Percentiles rank a stretch among this genome's conserved stretches.
Conservation (phyloP, 1,284 basidiomycete species). For the Pseudozyma tsukubaensis region DNA sequence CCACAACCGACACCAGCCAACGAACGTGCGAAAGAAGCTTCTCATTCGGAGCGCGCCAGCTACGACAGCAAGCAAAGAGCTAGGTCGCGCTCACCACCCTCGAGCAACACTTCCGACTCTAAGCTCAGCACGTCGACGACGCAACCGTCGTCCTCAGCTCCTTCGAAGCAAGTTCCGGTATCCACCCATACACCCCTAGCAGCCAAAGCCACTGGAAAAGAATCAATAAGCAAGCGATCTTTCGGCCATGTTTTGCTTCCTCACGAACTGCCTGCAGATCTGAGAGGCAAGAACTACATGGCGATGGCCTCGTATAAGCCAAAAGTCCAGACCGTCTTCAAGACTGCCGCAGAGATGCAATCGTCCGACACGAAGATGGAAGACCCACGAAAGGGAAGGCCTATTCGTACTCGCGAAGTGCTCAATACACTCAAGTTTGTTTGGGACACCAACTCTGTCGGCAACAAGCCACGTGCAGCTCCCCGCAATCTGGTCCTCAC, state of each 20-base stretch:
- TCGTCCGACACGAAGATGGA: slow-evolving; percentile 8
- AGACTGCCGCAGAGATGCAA: slow-evolving; percentile 24
- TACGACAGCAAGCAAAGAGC: slow-evolving; percentile 6
- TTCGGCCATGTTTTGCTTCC: slow-evolving; percentile 50
- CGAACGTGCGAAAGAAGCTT: not conserved
- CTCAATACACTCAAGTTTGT: slow-evolving; percentile 67
- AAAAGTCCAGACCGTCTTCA: not conserved
- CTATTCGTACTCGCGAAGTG: slow-evolving; percentile 5
- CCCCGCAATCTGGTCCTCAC: slow-evolving; percentile 77
- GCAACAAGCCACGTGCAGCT: slow-evolving; percentile 78
- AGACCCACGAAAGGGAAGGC: slow-evolving; percentile 20
- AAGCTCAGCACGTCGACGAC: not conserved
- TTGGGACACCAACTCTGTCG: slow-evolving; percentile 82
- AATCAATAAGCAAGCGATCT: slow-evolving; percentile 10
- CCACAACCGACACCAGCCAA: not conserved
- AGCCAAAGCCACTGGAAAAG: not conserved
- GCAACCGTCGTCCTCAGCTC: not conserved
- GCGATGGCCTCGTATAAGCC: slow-evolving; percentile 17
- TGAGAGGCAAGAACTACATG: slow-evolving; percentile 25
- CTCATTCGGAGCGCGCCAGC: slow-evolving; percentile 1
- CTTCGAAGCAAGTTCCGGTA: not conserved
- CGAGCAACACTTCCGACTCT: not conserved
- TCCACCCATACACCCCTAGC: not conserved
- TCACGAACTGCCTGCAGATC: slow-evolving; percentile 42
- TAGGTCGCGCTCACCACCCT: slow-evolving; percentile 5